Evolutionary conservation across 495 filamentous ascomycete species (phyloP), one percentile per base, ranked within the genome.

Genomic region (Neurospora terricola): DNA sequence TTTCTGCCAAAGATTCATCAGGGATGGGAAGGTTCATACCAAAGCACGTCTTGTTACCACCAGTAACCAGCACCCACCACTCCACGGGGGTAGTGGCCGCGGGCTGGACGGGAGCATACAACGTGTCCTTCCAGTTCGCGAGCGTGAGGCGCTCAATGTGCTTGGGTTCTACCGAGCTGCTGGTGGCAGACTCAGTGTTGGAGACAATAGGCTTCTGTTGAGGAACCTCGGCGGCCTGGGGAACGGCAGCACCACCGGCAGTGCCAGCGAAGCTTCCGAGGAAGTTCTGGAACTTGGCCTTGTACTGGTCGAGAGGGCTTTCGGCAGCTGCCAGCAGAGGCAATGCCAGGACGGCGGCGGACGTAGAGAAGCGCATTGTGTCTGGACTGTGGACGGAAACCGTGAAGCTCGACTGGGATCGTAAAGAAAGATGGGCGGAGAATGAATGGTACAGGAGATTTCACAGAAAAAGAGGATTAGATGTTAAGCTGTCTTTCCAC

Each of bases 31-130:
- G 69, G 16, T 23, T 85, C 83, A 75, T 77, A 86, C 85, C 93
- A 77, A 89, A 93, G 85, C 94, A 98, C 38, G 93, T 94, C 84
- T 91, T 93, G 83, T 97, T 96, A 54, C 92, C 90, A 70, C 94
- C 94, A 1, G 91, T 93, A 70, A 96, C 81, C 78, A 91, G 88
- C 73, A 97, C 84, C 83, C 91, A 88, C 92, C 91, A 97, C 80
- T 94, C 91, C 81, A 92, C 89, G 3, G 91, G 87, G 30, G 78
- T 83, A 36, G 83, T 85, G 69, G 85, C 83, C 7, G 78, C 83
- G 16, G 89, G 80, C 71, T 87, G 83, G 10, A 90, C 86, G 10
- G 91, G 90, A 30, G 83, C 86, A 74, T 94, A 88, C 71, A 93
- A 81, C 16, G 86, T 86, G 10, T 85, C 77, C 76, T 91, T 87